Conservation (phyloP, 805 yeast species). For the Crinitomyces ghanaensis region DNA sequence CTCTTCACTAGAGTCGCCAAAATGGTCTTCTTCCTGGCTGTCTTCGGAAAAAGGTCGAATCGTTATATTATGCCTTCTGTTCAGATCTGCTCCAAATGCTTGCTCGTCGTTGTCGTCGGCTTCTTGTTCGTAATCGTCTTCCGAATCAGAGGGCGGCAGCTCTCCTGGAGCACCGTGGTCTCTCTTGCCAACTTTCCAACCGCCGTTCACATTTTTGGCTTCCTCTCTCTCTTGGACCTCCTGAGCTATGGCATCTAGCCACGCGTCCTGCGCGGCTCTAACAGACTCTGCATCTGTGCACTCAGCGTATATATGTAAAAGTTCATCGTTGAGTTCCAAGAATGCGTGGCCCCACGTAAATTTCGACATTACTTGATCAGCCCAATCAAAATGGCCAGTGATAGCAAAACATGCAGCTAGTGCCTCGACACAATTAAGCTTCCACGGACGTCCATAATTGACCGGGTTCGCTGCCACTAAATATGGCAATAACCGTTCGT, state of each 20-base stretch:
- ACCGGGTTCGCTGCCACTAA: conserved; percentile 95
- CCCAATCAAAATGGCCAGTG: conserved; percentile 87
- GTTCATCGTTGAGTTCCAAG: conserved; percentile 67
- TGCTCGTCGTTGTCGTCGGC: conserved; percentile 3
- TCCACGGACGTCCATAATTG: conserved; percentile 94
- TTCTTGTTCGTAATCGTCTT: conserved; percentile 6
- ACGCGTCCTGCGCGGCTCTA: conserved; percentile 56
- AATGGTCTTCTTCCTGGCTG: conserved; percentile 4
- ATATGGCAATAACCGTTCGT: conserved; percentile 81
- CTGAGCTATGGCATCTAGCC: conserved; percentile 54
- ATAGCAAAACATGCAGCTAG: conserved; percentile 94
- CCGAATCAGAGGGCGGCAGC: conserved; percentile 19
- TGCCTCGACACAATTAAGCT: conserved; percentile 92
- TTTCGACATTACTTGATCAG: conserved; percentile 57
- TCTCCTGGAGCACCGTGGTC: conserved; percentile 36
- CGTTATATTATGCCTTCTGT: no score
- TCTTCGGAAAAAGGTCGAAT: no score
- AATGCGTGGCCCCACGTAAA: conserved; percentile 94
- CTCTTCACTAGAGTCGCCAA: conserved; percentile 2
- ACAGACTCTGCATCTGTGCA: conserved; percentile 79
- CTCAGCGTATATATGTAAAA: conserved; percentile 58
- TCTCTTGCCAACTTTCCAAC: conserved; percentile 72
- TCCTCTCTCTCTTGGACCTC: conserved; percentile 21
- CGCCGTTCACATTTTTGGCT: conserved; percentile 38
- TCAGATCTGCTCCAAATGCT: conserved; percentile 2